Base-by-base conservation (phyloP, 2,329 filamentous ascomycete genomes). In the Cladosporium phlei region DNA sequence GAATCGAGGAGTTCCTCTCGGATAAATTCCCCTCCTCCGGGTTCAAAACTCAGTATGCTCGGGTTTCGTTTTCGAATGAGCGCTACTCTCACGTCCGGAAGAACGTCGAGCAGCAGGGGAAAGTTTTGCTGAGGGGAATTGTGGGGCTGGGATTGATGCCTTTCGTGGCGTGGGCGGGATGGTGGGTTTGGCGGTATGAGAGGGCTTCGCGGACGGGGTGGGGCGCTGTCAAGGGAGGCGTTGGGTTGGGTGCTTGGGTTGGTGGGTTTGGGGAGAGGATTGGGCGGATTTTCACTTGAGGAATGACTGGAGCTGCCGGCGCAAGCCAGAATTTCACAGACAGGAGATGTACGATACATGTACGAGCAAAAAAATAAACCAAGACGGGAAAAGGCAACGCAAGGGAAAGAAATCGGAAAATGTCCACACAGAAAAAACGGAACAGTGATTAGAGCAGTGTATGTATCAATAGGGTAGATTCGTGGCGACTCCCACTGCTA, bases 51-150 rank as follows among this genome's bases (percentile, higher is more conserved):
- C 88, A 95, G 69, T 98, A 98, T 63, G 82, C 86, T 1, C 78
- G 91, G 16, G 84, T 98, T 7, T 95, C 89, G 56, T 98, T 98
- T 64, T 88, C 88, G 49, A 96, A 95, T 59, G 85, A 95, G 69
- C 74, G 86, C 16, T 98, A 98, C 66, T 87, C 86, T 0, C 84
- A 94, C 51, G 86, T 97, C 3, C 77, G 88, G 25, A 72, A 70
- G 29, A 79, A 77, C 54, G 88, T 85, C 47, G 77, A 84, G 46
- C 68, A 77, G 46, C 89, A 95, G 65, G 82, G 84, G 2, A 71
- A 69, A 38, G 49, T 67, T 9, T 46, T 70, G 50, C 25, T 60
- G 5, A 46, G 56, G 19, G 58, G 57, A 4, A 58, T 66, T 52
- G 65, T 85, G 4, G 67, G 89, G 24, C 66, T 78, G 35, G 53